Conservation (phyloP, 2,329 filamentous ascomycete species). For the Ophiocordyceps unilateralis region DNA sequence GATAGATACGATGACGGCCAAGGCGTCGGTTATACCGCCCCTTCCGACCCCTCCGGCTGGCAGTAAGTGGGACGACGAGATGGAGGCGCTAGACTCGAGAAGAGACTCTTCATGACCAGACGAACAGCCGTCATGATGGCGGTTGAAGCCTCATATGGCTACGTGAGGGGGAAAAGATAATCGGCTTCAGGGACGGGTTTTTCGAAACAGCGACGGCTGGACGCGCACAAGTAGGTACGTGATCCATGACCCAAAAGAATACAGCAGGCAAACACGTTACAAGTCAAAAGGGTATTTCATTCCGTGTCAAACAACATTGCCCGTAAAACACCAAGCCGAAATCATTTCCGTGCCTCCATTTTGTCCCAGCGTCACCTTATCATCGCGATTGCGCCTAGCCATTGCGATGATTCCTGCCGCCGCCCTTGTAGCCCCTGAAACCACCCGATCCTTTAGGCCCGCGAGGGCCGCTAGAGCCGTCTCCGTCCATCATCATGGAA, state of each 20-base stretch:
- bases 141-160: too few species aligned
- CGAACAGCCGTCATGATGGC: too few species aligned
- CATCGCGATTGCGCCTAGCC: conserved; percentile 6
- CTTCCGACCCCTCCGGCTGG: conserved; percentile 13
- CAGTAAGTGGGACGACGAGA: conserved; percentile 40
- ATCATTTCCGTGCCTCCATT: background rate
- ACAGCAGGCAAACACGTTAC: background rate
- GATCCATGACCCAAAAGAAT: too few species aligned
- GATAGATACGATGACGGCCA: conserved; percentile 1
- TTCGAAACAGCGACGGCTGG: too few species aligned
- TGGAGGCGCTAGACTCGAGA: conserved; percentile 31
- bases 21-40: conserved; percentile 4
- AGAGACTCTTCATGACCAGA: conserved; percentile 2
- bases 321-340: background rate
- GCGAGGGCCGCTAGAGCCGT: conserved; percentile 22
- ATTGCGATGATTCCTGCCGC: conserved; percentile 30
- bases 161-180: too few species aligned
- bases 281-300: background rate
- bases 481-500: conserved; percentile 25
- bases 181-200: too few species aligned
- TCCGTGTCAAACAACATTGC: background rate
- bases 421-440: conserved; percentile 31
- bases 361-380: too few species aligned
- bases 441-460: conserved; percentile 35
- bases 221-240: too few species aligned